Evolutionary conservation across 768 basidiomycete species (phyloP).

Genomic region (Tulasnella sp.): DNA sequence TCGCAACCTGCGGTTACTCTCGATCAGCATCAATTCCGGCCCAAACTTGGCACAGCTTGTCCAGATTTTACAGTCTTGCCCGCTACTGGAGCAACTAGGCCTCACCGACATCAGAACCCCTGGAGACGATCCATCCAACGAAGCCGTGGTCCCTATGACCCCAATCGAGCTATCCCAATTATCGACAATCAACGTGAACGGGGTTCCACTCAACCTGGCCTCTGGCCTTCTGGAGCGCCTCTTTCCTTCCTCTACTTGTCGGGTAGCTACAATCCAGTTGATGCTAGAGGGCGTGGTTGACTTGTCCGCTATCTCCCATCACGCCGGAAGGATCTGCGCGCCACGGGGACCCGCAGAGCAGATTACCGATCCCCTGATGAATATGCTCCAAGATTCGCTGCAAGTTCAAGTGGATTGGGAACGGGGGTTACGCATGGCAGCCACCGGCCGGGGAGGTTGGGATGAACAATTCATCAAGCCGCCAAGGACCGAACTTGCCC

Average conservation of each 20-base stretch:
- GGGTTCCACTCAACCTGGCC: background rate
- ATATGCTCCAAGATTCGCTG: too few species aligned
- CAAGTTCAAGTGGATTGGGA: too few species aligned
- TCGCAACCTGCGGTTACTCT: background rate
- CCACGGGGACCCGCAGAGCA: too few species aligned
- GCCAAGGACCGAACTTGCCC: too few species aligned
- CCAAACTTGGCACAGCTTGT: background rate
- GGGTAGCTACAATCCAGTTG: background rate
- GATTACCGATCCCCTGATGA: too few species aligned
- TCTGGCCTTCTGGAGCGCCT: background rate
- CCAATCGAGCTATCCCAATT: background rate
- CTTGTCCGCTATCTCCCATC: background rate
- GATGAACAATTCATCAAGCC: too few species aligned
- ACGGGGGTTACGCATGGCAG: too few species aligned
- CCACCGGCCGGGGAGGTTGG: too few species aligned
- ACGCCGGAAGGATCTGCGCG: background rate
- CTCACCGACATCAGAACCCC: background rate
- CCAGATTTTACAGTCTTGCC: background rate
- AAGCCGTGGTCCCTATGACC: background rate
- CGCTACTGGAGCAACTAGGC: background rate
- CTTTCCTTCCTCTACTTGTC: background rate
- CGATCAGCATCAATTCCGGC: background rate
- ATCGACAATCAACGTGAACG: background rate
- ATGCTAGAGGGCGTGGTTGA: background rate
- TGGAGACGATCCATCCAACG: background rate